Percentiles rank a stretch among this genome's conserved stretches.
Conservation (phyloP, 495 filamentous ascomycete species). For the Glonium stellatum region DNA sequence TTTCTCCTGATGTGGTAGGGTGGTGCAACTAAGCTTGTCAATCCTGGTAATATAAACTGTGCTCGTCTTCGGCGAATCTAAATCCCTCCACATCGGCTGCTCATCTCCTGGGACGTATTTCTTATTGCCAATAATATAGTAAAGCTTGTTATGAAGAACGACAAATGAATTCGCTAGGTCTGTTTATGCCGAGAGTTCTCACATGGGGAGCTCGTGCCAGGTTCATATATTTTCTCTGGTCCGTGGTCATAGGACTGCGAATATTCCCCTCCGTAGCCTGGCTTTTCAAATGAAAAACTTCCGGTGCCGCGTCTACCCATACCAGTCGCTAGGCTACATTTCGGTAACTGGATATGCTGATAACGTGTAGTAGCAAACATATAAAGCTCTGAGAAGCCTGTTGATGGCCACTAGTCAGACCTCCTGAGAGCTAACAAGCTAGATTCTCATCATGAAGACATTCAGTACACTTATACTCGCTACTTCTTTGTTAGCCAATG, state of each 20-base stretch:
- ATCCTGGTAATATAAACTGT: not conserved
- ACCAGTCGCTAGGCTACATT: not conserved
- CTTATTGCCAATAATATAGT: not conserved
- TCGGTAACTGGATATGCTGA: no score
- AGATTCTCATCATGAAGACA: conserved; percentile 21
- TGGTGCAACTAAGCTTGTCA: conserved; percentile 1
- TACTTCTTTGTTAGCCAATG: conserved; percentile 5
- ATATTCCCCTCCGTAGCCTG: not conserved
- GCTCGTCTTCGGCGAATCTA: not conserved
- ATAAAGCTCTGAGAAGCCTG: not conserved
- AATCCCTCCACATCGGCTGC: not conserved
- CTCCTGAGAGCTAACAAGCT: not conserved
- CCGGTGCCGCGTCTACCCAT: not conserved
- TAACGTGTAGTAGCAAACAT: no score
- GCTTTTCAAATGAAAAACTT: not conserved
- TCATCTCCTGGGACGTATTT: not conserved
- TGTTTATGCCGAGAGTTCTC: not conserved
- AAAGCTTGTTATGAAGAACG: not conserved
- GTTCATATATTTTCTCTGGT: not conserved
- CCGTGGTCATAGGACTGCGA: not conserved
- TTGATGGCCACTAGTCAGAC: no score
- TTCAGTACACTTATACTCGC: conserved; percentile 17
- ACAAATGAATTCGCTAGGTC: not conserved
- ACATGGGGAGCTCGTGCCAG: not conserved
- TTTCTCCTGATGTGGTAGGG: not conserved